phyloP scores from a whole-genome alignment of 306 rosid species.

The Abrus pulchellus region DNA sequence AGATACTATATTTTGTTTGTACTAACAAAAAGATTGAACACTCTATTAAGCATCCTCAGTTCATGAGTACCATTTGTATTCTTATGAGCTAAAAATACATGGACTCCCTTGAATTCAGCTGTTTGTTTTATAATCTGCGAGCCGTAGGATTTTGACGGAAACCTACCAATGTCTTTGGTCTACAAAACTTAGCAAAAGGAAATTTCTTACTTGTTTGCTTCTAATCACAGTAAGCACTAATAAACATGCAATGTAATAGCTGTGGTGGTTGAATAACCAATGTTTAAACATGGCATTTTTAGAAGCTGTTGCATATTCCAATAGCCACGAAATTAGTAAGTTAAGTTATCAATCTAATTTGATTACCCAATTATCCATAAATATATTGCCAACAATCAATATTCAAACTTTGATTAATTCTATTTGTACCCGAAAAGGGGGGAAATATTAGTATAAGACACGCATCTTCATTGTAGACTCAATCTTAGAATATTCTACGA shows the following conservation, averaged over 20 bases:
- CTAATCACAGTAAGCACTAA: neutral
- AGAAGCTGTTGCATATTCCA: neutral
- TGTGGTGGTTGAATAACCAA: conserved; percentile 3
- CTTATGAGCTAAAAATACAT: neutral
- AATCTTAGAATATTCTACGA: neutral
- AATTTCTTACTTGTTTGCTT: neutral
- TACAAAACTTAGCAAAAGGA: neutral
- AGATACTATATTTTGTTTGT: neutral
- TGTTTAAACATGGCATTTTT: neutral
- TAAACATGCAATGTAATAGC: neutral
- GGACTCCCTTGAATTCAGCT: neutral
- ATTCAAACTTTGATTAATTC: neutral
- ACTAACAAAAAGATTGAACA: neutral
- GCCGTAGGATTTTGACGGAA: conserved; percentile 6
- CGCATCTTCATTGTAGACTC: neutral
- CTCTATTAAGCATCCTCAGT: neutral
- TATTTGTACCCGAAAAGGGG: neutral
- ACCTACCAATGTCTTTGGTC: neutral
- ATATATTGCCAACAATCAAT: neutral
- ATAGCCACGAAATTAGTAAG: neutral
- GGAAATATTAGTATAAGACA: neutral
- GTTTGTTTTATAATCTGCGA: neutral
- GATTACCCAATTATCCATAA: neutral
- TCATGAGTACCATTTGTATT: neutral
- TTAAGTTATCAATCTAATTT: conserved; percentile 1